Conservation (phyloP, 2,329 filamentous ascomycete genomes). For the Colletotrichum echinochloae region DNA sequence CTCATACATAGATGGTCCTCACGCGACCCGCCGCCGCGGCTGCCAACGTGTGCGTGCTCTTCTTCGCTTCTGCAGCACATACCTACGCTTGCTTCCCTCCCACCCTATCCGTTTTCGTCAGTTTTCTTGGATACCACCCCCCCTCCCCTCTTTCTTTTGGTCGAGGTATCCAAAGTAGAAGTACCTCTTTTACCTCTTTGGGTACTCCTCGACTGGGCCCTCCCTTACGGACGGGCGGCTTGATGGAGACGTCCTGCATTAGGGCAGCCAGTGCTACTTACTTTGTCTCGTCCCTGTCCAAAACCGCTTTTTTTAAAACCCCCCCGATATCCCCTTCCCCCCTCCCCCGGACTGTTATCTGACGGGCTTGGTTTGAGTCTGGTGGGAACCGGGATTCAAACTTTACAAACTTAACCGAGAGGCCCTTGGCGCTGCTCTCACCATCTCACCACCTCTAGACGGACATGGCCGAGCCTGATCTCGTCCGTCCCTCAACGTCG, state of each 20-base stretch:
- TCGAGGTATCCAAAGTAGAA: constrained; percentile 7
- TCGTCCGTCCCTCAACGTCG: constrained; percentile 39
- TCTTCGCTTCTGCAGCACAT: constrained; percentile 26
- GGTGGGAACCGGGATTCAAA: constrained; percentile 35
- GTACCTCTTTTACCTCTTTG: constrained; percentile 16
- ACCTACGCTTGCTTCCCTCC: constrained; percentile 18
- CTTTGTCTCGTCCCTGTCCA: constrained; percentile 24
- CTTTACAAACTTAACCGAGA: constrained; percentile 18
- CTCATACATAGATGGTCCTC: constrained; percentile 39
- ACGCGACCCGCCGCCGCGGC: constrained; percentile 30
- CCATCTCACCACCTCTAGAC: constrained; percentile 17
- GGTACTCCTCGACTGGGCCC: constrained; percentile 10
- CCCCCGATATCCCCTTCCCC: constrained; percentile 25
- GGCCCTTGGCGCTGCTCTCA: constrained; percentile 20
- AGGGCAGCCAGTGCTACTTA: constrained; percentile 33
- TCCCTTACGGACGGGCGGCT: constrained; percentile 18
- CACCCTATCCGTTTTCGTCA: neutral
- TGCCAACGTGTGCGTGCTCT: constrained; percentile 2
- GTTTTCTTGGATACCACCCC: neutral
- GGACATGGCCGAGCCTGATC: constrained; percentile 37
- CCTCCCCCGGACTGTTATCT: constrained; percentile 36
- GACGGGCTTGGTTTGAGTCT: constrained; percentile 29
- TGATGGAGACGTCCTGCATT: constrained; percentile 39
- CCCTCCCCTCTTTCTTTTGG: constrained; percentile 1
- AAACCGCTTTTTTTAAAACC: constrained; percentile 34